These are phyloP conservation scores for Russula virescens DNA, from an alignment of 768 basidiomycete genomes.

Conservation along the genomic window DNA sequence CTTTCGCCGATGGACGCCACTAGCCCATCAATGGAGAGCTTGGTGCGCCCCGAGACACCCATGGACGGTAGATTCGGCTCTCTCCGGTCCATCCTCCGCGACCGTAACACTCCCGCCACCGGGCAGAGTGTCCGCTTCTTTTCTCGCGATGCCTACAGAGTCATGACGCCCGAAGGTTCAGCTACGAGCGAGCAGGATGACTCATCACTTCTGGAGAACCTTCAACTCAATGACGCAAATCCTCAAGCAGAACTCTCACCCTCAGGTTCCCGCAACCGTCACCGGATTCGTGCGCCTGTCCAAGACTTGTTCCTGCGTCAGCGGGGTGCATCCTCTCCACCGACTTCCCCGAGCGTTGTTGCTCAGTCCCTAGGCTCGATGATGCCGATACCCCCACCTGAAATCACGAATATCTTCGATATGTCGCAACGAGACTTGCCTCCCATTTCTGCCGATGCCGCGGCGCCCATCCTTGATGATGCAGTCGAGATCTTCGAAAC, in stretches of 20 bases:
- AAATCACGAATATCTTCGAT: conserved; percentile 52
- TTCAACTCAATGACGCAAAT: conserved; percentile 31
- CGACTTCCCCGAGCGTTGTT: conserved; percentile 21
- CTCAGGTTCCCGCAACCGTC: conserved; percentile 15
- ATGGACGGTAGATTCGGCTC: conserved; percentile 41
- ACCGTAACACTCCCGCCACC: conserved; percentile 64
- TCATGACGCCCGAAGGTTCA: conserved; percentile 61
- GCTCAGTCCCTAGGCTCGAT: conserved; percentile 29
- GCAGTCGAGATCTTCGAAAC: conserved; percentile 36
- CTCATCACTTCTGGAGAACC: conserved; percentile 28
- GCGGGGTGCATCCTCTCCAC: conserved; percentile 22
- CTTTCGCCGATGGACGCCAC: conserved; percentile 28
- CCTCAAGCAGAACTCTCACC: conserved; percentile 18
- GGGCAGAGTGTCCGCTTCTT: conserved; percentile 80
- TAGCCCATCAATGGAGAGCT: conserved; percentile 27
- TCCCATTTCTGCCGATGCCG: conserved; percentile 34
- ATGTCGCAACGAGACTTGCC: conserved; percentile 52
- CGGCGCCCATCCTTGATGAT: conserved; percentile 31
- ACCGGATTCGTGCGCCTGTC: conserved; percentile 11
- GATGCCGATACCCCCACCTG: conserved; percentile 38
- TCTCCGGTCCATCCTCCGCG: conserved; percentile 66
- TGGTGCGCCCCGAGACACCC: conserved; percentile 29
- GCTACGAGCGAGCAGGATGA: conserved; percentile 35
- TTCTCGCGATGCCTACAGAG: conserved; percentile 59
- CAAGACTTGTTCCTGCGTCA: conserved; percentile 22